Percentiles rank a stretch among this genome's conserved stretches.
Evolutionary conservation across 768 basidiomycete genomes (phyloP).

Genomic region (Candolleomyces eurysporus): DNA sequence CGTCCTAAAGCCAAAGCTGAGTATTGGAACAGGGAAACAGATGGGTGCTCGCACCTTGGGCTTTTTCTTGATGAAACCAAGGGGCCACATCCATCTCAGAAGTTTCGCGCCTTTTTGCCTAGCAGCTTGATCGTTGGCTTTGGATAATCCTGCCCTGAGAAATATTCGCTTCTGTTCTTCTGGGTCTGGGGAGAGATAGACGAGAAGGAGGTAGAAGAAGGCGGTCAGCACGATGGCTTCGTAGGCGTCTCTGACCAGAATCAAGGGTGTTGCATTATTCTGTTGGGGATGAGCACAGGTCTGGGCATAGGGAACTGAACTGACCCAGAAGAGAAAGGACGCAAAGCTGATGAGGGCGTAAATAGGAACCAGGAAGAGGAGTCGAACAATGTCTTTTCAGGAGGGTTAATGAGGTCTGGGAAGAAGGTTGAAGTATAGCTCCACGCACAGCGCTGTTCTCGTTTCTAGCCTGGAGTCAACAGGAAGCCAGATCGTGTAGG

Average conservation of each 20-base stretch:
- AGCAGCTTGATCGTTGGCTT: slow-evolving; percentile 46
- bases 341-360: slow-evolving; percentile 68
- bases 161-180: slow-evolving; percentile 64
- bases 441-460: slow-evolving; percentile 61
- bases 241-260: slow-evolving; percentile 71
- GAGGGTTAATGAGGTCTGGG: background rate
- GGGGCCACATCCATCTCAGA: slow-evolving; percentile 67
- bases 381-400: slow-evolving; percentile 60
- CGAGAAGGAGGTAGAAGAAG: slow-evolving; percentile 76
- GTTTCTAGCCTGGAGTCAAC: slow-evolving; percentile 42
- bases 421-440: background rate
- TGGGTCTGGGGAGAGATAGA: slow-evolving; percentile 62
- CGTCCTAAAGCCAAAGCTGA: slow-evolving; percentile 40
- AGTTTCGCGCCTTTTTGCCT: slow-evolving; percentile 41
- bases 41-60: slow-evolving; percentile 43
- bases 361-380: slow-evolving; percentile 77
- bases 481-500: background rate
- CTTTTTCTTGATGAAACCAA: slow-evolving; percentile 61
- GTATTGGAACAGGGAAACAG: background rate
- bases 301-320: slow-evolving; percentile 9
- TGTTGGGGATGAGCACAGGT: slow-evolving; percentile 20
- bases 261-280: slow-evolving; percentile 67
- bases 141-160: slow-evolving; percentile 54
- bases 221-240: slow-evolving; percentile 73
- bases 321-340: slow-evolving; percentile 72